Base-by-base conservation (phyloP, 1,284 basidiomycete genomes). In the Apiotrichum sp. region DNA sequence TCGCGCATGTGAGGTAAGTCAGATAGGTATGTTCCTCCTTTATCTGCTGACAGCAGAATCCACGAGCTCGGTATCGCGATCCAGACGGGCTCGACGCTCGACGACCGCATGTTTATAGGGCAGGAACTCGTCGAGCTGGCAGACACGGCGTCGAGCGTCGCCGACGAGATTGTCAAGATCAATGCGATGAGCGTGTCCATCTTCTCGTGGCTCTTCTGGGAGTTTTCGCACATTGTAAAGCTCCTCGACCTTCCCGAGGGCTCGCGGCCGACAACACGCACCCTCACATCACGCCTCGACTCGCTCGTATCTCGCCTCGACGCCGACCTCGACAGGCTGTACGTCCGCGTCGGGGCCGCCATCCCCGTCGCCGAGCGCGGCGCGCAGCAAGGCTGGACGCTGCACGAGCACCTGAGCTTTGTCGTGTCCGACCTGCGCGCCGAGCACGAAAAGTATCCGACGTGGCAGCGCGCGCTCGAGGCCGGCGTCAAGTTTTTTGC, bases 181-280 rank as follows among this genome's bases (percentile, higher is more conserved):
- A 70, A 73, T 51, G 65, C 68, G 9, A 66, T 67, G 57, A 69
- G 65, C 41, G 68, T 73, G 22, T 69, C 65, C 52, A 64, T 67
- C 3, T 74, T 74, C 53, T 65, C 63, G 16, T 73, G 71, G 70
- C 63, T 74, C 3, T 68, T 72, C 55, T 71, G 68, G 68, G 70
- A 74, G 66, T 74, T 72, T 53, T 40, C 55, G 6, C 60, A 62
- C n/a, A 58, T 74, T 8, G 65, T 65, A 1, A 59, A 65, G 29
- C 58, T 68, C n/a, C 64, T 74, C 43, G 57, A 62, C 42, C 58
- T 33, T 14, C 52, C 52, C 7, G 42, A 41, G 47, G 42, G 14
- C 44, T 57, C 22, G 36, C 34, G 42, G 11, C 51, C 56, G 0
- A 22, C 43, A 0, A 56, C 47, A 10, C n/a, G 16, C 34, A 48